A percentile compares a stretch with the other conserved stretches of the same genome.
Conservation (phyloP, 2,329 filamentous ascomycete species). For the Rasamsonia emersonii region DNA sequence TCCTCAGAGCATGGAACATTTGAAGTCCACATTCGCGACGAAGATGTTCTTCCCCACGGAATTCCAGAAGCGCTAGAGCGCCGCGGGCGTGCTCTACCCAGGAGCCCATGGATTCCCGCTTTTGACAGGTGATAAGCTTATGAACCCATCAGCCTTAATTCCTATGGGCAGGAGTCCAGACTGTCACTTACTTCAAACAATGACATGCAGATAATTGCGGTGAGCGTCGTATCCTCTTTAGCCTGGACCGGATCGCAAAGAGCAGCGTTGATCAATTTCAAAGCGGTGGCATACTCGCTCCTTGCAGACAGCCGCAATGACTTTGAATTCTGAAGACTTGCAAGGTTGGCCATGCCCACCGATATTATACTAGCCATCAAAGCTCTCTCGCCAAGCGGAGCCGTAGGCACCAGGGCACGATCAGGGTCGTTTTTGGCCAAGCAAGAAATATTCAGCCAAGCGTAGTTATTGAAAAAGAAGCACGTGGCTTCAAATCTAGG, state of each 20-base stretch:
- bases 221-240: conserved; percentile 37
- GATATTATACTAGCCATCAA: conserved; percentile 45
- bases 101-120: conserved; percentile 39
- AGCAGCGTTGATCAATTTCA: conserved; percentile 35
- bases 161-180: neutral
- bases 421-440: conserved; percentile 16
- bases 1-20: conserved; percentile 48
- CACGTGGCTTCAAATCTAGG: conserved; percentile 19
- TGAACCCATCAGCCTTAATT: conserved; percentile 5
- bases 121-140: conserved; percentile 33
- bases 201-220: conserved; percentile 51
- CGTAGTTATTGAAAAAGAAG: conserved; percentile 29
- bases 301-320: conserved; percentile 41
- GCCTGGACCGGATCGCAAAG: conserved; percentile 25
- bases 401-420: conserved; percentile 13
- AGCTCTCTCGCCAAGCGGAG: conserved; percentile 19
- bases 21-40: conserved; percentile 40
- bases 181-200: conserved; percentile 49
- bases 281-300: conserved; percentile 46
- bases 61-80: conserved; percentile 49
- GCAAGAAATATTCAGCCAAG: conserved; percentile 20
- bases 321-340: conserved; percentile 44
- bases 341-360: conserved; percentile 50
- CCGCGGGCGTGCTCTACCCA: conserved; percentile 54
- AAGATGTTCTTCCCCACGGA: conserved; percentile 31